Percentiles rank a stretch among this genome's conserved stretches.
Evolutionary conservation across 306 rosid genomes (phyloP).

Genomic region (Malus asiatica): DNA sequence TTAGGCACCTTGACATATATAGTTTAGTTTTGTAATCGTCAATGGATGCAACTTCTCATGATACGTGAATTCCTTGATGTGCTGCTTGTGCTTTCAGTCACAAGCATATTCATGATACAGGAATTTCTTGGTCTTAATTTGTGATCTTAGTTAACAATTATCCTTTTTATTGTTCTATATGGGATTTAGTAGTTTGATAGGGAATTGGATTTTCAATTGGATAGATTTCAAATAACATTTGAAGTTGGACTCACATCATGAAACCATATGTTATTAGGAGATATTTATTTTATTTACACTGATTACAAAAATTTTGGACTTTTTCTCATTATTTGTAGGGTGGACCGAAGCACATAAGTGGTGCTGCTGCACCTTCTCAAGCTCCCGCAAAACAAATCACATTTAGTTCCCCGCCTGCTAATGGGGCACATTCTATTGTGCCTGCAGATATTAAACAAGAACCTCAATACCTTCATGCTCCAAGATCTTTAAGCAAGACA

Average conservation of each 20-base stretch:
- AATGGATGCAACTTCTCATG: background rate
- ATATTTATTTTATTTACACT: background rate
- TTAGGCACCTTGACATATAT: background rate
- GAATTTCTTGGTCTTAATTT: background rate
- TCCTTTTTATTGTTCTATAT: background rate
- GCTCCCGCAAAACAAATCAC: slow-evolving; percentile 31
- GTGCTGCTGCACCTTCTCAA: slow-evolving; percentile 36
- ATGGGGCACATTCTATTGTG: slow-evolving; percentile 20
- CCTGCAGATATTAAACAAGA: slow-evolving; percentile 29
- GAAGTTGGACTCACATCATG: background rate
- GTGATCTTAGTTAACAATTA: background rate
- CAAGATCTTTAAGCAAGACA: slow-evolving; percentile 31
- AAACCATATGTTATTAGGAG: background rate
- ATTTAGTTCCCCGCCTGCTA: slow-evolving; percentile 24
- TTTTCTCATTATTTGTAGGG: slow-evolving; percentile 33
- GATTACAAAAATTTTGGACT: background rate
- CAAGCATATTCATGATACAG: background rate
- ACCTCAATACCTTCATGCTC: slow-evolving; percentile 31
- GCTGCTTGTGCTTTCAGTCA: background rate
- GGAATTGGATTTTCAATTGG: background rate
- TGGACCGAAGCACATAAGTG: slow-evolving; percentile 52
- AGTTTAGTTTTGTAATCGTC: background rate
- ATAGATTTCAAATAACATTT: too few relatives aligned
- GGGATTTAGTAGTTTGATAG: background rate
- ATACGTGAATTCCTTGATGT: background rate